Conservation (phyloP, 352 stramenopile species). For the Phytophthora europaea region DNA sequence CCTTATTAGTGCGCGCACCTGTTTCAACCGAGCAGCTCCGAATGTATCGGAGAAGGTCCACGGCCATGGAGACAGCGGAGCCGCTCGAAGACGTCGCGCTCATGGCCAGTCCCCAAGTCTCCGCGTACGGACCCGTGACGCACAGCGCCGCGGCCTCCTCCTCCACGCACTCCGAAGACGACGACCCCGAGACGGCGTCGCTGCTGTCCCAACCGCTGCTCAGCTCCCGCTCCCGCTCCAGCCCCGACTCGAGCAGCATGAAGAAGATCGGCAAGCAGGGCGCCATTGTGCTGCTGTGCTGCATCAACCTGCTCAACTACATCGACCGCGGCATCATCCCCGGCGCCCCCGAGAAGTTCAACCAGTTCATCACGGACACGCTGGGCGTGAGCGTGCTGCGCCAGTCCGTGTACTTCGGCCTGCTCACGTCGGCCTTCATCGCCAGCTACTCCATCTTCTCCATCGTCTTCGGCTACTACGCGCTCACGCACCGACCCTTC, state of each 20-base stretch:
- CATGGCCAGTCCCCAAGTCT: constrained; percentile 40
- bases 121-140: constrained; percentile 14
- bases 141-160: not conserved
- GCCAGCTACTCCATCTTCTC: constrained; percentile 93
- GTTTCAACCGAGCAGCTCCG: constrained; percentile 20
- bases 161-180: constrained; percentile 27
- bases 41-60: constrained; percentile 24
- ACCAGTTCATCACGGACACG: constrained; percentile 92
- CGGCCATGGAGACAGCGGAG: constrained; percentile 26
- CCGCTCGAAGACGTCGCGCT: constrained; percentile 20
- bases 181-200: constrained; percentile 32
- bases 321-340: constrained; percentile 96
- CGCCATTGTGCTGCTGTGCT: constrained; percentile 88
- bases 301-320: constrained; percentile 96
- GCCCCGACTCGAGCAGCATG: constrained; percentile 8
- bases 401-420: constrained; percentile 85
- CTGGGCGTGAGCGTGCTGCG: constrained; percentile 66
- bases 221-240: constrained; percentile 3
- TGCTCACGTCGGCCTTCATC: constrained; percentile 96
- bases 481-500: constrained; percentile 92
- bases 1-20: constrained; percentile 25
- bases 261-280: constrained; percentile 54
- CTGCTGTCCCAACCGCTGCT: constrained; percentile 41
- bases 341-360: constrained; percentile 92
- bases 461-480: constrained; percentile 92